Base-by-base conservation (phyloP, 345 rosid species). In the Firmiana major region DNA sequence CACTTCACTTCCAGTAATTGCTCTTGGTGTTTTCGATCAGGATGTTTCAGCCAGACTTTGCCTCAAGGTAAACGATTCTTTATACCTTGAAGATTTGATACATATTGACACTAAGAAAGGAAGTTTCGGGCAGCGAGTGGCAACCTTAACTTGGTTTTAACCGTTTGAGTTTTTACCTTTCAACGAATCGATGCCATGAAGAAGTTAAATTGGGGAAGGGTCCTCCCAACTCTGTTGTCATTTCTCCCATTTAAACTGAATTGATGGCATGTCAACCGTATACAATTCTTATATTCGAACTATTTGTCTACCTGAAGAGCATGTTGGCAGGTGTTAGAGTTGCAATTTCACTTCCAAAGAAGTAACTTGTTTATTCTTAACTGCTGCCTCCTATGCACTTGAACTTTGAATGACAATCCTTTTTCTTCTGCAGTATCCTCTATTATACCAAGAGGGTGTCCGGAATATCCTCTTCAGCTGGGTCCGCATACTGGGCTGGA, bases 21-120 rank as follows among this genome's bases (percentile, higher is more conserved):
- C 98, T 11, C 93, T 94, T 21, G 97, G 98, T 63, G 94, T 92
- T 81, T 90, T 94, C 0, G 98, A 94, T 81, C 97, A 92, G 81
- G 98, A 94, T 12, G 97, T 94, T 75, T 91, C 97, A 76, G 92
- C 97, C 34, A 81, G 89, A 31, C 92, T 94, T 65, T 94, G 97
- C 85, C 91, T 91, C 72, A 79, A 92, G 97, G 98, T 92, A 85
- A 42, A 43, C 49, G 66, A 67, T 43, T 48, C n/a, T 58, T 24
- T 22, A 22, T 24, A 17, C 17, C 36, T 73, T 55, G n/a, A 45
- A 12, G 43, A 49, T 65, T 75, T n/a, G 34, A 38, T 57, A 43
- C 15, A 40, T 58, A 5, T 73, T 42, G 5, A 17, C 31, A n/a
- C 19, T 36, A 5, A 42, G 12, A 55, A 55, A 9, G 60, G 19